Base-by-base conservation (phyloP, 805 yeast species). In the Metschnikowia shivogae region DNA sequence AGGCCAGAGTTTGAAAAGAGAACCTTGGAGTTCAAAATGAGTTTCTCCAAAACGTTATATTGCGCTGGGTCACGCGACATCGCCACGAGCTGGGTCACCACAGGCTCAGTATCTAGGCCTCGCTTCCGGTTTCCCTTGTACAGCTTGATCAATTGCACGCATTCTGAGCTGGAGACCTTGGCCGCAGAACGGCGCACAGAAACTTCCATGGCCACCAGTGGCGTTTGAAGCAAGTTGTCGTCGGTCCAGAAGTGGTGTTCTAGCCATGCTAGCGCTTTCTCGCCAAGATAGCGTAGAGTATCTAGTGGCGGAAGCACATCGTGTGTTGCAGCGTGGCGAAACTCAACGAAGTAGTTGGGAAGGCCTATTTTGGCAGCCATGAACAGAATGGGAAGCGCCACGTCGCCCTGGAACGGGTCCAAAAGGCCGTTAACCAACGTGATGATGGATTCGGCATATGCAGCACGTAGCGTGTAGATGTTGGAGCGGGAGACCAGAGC, bases 301-400 rank as follows among this genome's bases (percentile, higher is more conserved):
- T 76, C 80, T 34, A 88, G 55, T 28, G 84, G 73, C 1, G 97
- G 97, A 22, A 93, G 63, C 13, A 72, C 68, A 56, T 92, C 98
- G 62, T 93, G 99, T 0, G 99, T 92, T 4, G 95, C 90, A 56
- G 80, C 77, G 62, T 93, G 98, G 45, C 99, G 73, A 27, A 89
- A 60, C 58, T 93, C 99, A 0, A 93, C 99, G 63, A 93, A 89
- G 57, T 77, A 77, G 28, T 82, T 72, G 0, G 98, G 96, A 20
- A 93, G 68, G 1, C 78, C 76, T 19, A 87, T 64, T 36, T 76
- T 74, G 43, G 69, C 75, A 0, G 98, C 98, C 20, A 93, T 64
- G 5, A 74, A 73, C 50, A 85, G 84, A 54, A 93, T 66, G 5
- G 97, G 90, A 12, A 85, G 77, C 0, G 96, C 97, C 59, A 68